Evolutionary conservation across 1,284 basidiomycete genomes (phyloP).

Genomic region (Caloboletus firmus): DNA sequence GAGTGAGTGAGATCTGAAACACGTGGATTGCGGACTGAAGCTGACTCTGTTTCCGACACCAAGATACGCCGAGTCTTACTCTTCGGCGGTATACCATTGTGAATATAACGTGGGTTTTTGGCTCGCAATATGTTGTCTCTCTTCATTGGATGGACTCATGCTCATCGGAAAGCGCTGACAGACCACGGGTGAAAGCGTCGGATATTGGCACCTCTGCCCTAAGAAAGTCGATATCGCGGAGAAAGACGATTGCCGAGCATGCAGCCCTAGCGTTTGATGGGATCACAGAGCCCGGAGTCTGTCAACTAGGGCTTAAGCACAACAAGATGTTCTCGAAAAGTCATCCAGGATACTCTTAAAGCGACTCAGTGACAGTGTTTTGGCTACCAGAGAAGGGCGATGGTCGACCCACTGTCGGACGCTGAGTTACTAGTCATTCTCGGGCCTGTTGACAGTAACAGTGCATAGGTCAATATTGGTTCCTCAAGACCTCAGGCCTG

Average conservation of each 20-base stretch:
- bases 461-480: neutral
- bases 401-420: neutral
- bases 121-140: neutral
- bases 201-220: neutral
- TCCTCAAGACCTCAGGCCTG: too few relatives aligned
- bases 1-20: neutral
- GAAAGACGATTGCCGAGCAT: neutral
- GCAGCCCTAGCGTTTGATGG: neutral
- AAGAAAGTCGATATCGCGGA: neutral
- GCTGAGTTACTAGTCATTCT: neutral
- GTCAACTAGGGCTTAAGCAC: neutral
- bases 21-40: neutral
- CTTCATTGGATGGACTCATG: neutral
- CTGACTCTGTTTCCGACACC: neutral
- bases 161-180: neutral
- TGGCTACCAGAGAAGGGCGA: neutral
- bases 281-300: neutral
- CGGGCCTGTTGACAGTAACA: neutral
- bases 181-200: neutral
- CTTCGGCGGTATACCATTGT: neutral
- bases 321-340: neutral
- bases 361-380: too few relatives aligned
- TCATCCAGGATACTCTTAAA: too few relatives aligned
- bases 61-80: neutral
- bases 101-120: slow-evolving; percentile 4